Conservation (phyloP, 2,329 filamentous ascomycete species). For the Colletotrichum lindemuthianum region DNA sequence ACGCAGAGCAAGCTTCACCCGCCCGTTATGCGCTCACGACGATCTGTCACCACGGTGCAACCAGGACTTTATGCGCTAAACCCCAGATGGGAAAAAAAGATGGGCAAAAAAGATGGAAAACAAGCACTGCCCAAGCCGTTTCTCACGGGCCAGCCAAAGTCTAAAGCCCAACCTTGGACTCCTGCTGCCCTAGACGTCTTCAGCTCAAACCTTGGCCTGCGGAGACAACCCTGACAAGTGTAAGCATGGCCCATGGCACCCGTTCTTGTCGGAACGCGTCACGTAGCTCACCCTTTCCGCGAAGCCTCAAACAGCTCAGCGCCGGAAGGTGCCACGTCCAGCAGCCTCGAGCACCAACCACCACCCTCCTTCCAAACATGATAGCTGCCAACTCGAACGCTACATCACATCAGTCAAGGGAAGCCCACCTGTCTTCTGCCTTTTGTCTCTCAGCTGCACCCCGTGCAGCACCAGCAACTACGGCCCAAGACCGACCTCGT, state of each 20-base stretch:
- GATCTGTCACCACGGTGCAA: background rate
- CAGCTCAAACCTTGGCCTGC: slow-evolving; percentile 11
- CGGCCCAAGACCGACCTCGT: no score
- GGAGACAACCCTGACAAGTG: slow-evolving; percentile 6
- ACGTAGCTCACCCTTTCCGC: slow-evolving; percentile 23
- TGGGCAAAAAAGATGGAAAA: no score
- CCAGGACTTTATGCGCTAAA: slow-evolving; percentile 9
- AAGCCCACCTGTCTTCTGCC: background rate
- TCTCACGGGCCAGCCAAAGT: no score
- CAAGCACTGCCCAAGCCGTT: no score
- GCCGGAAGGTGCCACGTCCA: slow-evolving; percentile 15
- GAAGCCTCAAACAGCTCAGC: slow-evolving; percentile 25
- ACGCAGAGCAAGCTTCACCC: slow-evolving; percentile 15
- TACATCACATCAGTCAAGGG: slow-evolving; percentile 17
- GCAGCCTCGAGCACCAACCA: slow-evolving; percentile 7
- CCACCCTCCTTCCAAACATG: slow-evolving; percentile 19
- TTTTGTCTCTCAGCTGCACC: background rate
- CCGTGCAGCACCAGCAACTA: background rate
- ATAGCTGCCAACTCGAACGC: slow-evolving; percentile 27
- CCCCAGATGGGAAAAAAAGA: no score
- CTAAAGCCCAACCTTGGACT: background rate
- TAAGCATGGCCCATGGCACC: no score
- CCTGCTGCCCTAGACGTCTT: background rate
- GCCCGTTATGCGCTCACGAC: slow-evolving; percentile 4
- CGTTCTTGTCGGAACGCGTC: background rate